These are phyloP conservation scores for Iris macrosiphon DNA, from an alignment of 106 monocot genomes.

Conservation along the genomic window DNA sequence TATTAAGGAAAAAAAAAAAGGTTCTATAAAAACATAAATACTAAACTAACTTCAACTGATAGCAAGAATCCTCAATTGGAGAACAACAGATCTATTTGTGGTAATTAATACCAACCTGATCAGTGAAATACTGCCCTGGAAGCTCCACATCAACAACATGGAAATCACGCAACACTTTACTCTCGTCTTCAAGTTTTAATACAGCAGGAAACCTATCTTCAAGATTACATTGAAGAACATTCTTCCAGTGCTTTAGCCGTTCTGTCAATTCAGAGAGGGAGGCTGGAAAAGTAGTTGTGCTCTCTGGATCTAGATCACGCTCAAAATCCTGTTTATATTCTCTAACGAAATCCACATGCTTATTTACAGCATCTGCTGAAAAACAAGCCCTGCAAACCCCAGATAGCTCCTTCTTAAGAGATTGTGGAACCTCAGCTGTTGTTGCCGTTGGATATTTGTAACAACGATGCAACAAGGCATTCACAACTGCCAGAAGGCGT, in stretches of 20 bases:
- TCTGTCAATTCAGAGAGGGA: slow-evolving; percentile 83
- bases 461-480: slow-evolving; percentile 95
- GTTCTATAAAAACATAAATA: too few species aligned
- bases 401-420: slow-evolving; percentile 93
- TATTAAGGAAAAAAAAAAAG: not conserved
- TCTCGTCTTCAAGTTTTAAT: slow-evolving; percentile 95
- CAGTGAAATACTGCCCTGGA: slow-evolving; percentile 96
- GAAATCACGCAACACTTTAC: slow-evolving; percentile 89
- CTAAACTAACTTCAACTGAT: not conserved
- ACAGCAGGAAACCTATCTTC: slow-evolving; percentile 97
- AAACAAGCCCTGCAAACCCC: slow-evolving; percentile 97
- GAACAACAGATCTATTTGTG: not conserved
- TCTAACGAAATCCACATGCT: slow-evolving; percentile 97
- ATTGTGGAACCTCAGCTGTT: slow-evolving; percentile 93
- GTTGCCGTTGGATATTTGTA: slow-evolving; percentile 99
- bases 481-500: slow-evolving; percentile 95
- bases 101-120: slow-evolving; percentile 60
- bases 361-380: slow-evolving; percentile 93
- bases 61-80: not conserved
- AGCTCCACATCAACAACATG: slow-evolving; percentile 97
- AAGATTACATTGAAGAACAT: slow-evolving; percentile 95
- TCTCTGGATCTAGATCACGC: slow-evolving; percentile 97
- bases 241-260: slow-evolving; percentile 95
- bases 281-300: slow-evolving; percentile 81
- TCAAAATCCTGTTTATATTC: slow-evolving; percentile 99